Conservation (phyloP, 1,284 basidiomycete species). For the Coniferiporia sulphurascens region DNA sequence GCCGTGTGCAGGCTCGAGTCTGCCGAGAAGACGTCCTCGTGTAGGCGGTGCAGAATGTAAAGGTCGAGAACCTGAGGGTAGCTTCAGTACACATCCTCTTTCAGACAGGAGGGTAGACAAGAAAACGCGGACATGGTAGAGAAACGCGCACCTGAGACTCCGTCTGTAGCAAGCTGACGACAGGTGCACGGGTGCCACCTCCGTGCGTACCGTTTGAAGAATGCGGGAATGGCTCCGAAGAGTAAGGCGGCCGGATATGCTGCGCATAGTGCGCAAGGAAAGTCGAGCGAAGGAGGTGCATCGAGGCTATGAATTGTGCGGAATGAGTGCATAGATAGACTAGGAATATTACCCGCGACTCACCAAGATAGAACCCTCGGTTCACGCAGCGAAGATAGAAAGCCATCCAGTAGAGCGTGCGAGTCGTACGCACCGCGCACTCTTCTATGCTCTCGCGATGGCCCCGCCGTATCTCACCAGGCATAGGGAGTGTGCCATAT, state of each 20-base stretch:
- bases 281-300: constrained; percentile 27
- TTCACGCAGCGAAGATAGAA: constrained; percentile 25
- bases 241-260: constrained; percentile 25
- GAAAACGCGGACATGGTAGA: background rate
- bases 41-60: constrained; percentile 20
- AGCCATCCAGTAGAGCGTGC: constrained; percentile 27
- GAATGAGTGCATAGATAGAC: no score
- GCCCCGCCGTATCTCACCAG: constrained; percentile 6
- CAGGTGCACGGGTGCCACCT: background rate
- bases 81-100: background rate
- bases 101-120: background rate
- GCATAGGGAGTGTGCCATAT: constrained; percentile 22
- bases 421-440: constrained; percentile 1
- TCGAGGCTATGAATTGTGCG: constrained; percentile 22
- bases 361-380: constrained; percentile 26
- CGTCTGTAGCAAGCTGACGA: constrained; percentile 19
- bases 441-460: background rate
- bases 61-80: constrained; percentile 19
- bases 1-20: constrained; percentile 21
- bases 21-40: constrained; percentile 22
- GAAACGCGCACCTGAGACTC: constrained; percentile 17
- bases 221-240: constrained; percentile 27
- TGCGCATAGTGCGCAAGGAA: constrained; percentile 25
- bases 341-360: constrained; percentile 1
- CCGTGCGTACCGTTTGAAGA: constrained; percentile 9